These are phyloP conservation scores for Clathrus columnatus DNA, from an alignment of 768 basidiomycete genomes.

Conservation along the genomic window DNA sequence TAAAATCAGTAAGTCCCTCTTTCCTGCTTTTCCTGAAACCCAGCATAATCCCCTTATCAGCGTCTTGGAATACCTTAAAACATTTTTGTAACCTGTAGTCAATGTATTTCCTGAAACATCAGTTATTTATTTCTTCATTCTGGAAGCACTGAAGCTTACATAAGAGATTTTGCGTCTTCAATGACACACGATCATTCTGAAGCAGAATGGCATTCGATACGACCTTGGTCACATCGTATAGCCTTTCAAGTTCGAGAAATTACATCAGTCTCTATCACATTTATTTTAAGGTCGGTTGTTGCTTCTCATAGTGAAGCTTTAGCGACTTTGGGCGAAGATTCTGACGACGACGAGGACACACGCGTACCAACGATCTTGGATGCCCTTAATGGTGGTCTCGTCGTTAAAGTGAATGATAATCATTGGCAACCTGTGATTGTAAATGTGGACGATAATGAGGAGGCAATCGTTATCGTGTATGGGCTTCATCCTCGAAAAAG, in stretches of 20 bases:
- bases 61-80: not conserved
- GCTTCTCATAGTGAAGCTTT: constrained; percentile 28
- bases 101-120: too few species aligned
- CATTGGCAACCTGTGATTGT: constrained; percentile 76
- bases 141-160: too few species aligned
- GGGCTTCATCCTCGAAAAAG: constrained; percentile 82
- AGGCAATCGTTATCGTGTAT: constrained; percentile 86
- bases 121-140: too few species aligned
- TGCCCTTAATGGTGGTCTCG: constrained; percentile 63
- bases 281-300: constrained; percentile 54
- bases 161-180: too few species aligned
- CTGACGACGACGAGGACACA: constrained; percentile 25
- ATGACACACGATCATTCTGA: constrained; percentile 10
- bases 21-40: not conserved
- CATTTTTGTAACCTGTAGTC: not conserved
- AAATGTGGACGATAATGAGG: constrained; percentile 67
- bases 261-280: constrained; percentile 78
- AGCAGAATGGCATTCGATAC: constrained; percentile 56
- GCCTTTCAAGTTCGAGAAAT: constrained; percentile 68
- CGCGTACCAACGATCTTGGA: constrained; percentile 46
- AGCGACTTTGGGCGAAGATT: constrained; percentile 16
- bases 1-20: constrained; percentile 58
- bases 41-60: not conserved
- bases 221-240: constrained; percentile 70
- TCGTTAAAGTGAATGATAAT: constrained; percentile 70